Conservation (phyloP, 768 basidiomycete species). For the Coprinopsis sp. region DNA sequence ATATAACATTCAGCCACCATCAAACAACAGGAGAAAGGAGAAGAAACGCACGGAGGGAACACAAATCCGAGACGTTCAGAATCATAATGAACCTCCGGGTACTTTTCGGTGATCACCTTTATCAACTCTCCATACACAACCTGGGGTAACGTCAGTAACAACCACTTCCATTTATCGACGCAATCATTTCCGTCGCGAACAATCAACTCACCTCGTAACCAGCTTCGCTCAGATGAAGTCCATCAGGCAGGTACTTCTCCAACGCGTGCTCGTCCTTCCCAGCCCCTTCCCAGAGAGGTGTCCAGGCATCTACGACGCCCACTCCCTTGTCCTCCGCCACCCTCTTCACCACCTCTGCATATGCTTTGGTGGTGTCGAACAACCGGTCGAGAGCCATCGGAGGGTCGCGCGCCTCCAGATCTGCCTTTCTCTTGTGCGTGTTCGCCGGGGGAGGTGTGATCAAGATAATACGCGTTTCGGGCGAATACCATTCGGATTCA, state of each 20-base stretch:
- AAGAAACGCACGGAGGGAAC: slow-evolving; percentile 54
- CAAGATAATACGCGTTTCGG: slow-evolving; percentile 69
- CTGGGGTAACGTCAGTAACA: too few species aligned
- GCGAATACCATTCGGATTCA: slow-evolving; percentile 60
- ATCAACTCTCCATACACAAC: slow-evolving; percentile 62
- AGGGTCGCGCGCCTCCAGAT: slow-evolving; percentile 46
- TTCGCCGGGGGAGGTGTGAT: slow-evolving; percentile 86
- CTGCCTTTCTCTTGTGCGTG: slow-evolving; percentile 49
- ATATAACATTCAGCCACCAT: slow-evolving; percentile 6
- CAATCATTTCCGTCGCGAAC: too few species aligned
- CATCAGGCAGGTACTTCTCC: slow-evolving; percentile 58
- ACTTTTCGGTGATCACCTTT: slow-evolving; percentile 47
- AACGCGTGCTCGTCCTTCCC: slow-evolving; percentile 53
- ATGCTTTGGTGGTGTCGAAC: slow-evolving; percentile 58
- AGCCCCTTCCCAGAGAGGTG: slow-evolving; percentile 66
- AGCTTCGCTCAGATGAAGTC: slow-evolving; percentile 70
- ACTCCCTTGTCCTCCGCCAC: slow-evolving; percentile 54
- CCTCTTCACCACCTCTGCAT: slow-evolving; percentile 66
- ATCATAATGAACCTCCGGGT: slow-evolving; percentile 68
- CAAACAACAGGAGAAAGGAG: slow-evolving; percentile 5
- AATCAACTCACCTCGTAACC: slow-evolving; percentile 62
- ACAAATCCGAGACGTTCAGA: slow-evolving; percentile 53
- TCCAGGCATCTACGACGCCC: slow-evolving; percentile 73
- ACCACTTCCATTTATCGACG: too few species aligned
- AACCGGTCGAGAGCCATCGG: slow-evolving; percentile 52